Evolutionary conservation across 1,284 basidiomycete genomes (phyloP).

Genomic region (Heterobasidion irregulare): DNA sequence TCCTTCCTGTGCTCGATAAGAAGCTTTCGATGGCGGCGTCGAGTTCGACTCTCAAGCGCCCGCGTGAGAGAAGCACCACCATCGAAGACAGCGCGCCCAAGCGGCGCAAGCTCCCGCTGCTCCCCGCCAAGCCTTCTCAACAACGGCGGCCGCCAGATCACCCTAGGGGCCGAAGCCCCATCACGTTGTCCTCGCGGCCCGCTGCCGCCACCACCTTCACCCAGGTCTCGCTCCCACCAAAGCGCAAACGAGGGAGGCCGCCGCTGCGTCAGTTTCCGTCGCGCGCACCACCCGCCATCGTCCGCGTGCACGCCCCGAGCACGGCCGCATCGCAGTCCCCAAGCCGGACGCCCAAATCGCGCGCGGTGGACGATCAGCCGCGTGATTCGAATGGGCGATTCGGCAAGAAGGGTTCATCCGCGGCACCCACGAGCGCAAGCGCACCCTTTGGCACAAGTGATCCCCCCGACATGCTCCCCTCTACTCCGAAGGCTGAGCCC

Average conservation of each 20-base stretch:
- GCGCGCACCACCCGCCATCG: neutral
- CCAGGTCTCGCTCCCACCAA: constrained; percentile 10
- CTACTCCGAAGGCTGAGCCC: neutral
- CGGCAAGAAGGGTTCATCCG: constrained; percentile 39
- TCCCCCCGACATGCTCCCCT: constrained; percentile 16
- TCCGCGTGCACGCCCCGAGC: neutral
- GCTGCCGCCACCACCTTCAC: neutral
- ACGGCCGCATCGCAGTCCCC: constrained; percentile 6
- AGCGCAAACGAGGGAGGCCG: constrained; percentile 15
- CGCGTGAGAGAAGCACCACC: constrained; percentile 18
- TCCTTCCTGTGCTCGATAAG: constrained; percentile 39
- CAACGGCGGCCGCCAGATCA: constrained; percentile 2
- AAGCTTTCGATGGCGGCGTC: constrained; percentile 31
- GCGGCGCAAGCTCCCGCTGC: constrained; percentile 7
- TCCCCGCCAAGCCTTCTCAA: neutral
- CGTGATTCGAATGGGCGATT: constrained; percentile 41
- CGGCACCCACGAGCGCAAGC: constrained; percentile 24
- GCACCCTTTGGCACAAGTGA: constrained; percentile 10
- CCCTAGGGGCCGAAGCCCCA: neutral
- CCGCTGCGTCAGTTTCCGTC: constrained; percentile 11
- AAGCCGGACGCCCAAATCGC: constrained; percentile 30
- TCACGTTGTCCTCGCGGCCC: neutral
- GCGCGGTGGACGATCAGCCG: constrained; percentile 41
- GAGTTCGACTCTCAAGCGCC: constrained; percentile 18
- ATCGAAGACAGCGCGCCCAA: constrained; percentile 1